These are phyloP conservation scores for Arthrobotrys sphaeroides DNA, from an alignment of 2,329 filamentous ascomycete genomes.

Conservation along the genomic window DNA sequence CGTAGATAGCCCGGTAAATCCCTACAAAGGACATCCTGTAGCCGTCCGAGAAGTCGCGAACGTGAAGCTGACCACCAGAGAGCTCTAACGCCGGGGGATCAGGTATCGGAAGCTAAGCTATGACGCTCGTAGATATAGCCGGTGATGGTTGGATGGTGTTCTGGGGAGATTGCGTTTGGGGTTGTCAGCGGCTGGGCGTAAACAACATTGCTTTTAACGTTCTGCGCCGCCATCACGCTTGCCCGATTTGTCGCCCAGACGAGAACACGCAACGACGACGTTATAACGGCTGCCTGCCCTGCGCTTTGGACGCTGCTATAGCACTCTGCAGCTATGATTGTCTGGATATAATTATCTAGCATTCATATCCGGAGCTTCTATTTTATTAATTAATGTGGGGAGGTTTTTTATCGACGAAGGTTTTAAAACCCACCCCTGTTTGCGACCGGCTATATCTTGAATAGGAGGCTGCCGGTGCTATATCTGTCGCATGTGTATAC, in stretches of 20 bases:
- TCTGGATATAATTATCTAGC: no score
- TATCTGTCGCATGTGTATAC: no score
- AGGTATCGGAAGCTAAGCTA: conserved; percentile 30
- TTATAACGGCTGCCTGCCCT: conserved; percentile 14
- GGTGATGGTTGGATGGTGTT: neutral
- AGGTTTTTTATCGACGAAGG: no score
- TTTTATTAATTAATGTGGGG: no score
- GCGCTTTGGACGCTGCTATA: neutral
- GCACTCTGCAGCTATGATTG: no score
- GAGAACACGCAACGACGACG: conserved; percentile 32
- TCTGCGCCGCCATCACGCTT: conserved; percentile 46
- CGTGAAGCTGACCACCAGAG: conserved; percentile 14
- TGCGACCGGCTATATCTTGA: no score
- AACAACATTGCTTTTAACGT: conserved; percentile 39
- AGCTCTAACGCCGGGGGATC: conserved; percentile 13
- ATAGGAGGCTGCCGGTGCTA: no score
- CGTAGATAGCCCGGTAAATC: conserved; percentile 89
- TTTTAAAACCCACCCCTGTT: no score
- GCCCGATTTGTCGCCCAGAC: conserved; percentile 29
- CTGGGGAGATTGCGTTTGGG: conserved; percentile 14
- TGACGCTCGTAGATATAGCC: conserved; percentile 2
- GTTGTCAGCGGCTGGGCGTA: conserved; percentile 46
- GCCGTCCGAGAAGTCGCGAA: conserved; percentile 13
- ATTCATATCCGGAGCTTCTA: no score
- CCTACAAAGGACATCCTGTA: conserved; percentile 72